Evolutionary conservation across 2,329 filamentous ascomycete species (phyloP).

Genomic region (Hawksworthiomyces lignivorus): DNA sequence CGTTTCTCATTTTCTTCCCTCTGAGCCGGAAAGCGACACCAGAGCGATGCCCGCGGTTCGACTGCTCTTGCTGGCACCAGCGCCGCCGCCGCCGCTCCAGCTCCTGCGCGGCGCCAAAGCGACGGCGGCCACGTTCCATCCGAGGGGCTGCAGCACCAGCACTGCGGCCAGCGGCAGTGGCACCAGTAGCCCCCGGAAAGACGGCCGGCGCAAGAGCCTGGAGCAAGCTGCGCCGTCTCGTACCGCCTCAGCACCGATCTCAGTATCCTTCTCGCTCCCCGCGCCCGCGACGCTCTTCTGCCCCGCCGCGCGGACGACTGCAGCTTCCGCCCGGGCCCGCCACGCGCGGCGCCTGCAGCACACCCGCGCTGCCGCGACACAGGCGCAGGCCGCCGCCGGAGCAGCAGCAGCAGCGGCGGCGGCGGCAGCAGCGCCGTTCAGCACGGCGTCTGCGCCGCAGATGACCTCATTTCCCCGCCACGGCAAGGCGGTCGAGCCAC

Average conservation of each 20-base stretch:
- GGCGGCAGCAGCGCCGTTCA: constrained; percentile 26
- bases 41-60: constrained; percentile 8
- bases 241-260: too few species aligned
- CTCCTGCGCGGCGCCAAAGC: constrained; percentile 9
- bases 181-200: too few species aligned
- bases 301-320: too few species aligned
- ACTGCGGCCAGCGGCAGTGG: background rate
- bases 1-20: too few species aligned
- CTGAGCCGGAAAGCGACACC: too few species aligned
- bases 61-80: constrained; percentile 9
- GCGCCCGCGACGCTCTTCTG: too few species aligned
- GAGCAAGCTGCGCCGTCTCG: too few species aligned
- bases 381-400: background rate
- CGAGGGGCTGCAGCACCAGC: constrained; percentile 3
- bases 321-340: too few species aligned
- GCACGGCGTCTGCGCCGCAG: constrained; percentile 28
- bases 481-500: constrained; percentile 54
- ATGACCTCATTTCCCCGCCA: constrained; percentile 44
- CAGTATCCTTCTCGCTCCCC: too few species aligned
- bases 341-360: too few species aligned
- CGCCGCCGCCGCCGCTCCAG: constrained; percentile 8
- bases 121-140: background rate
- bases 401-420: constrained; percentile 13
- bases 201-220: too few species aligned
- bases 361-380: too few species aligned